These are phyloP conservation scores for Salix brachista DNA, from an alignment of 345 rosid species.

Conservation along the genomic window DNA sequence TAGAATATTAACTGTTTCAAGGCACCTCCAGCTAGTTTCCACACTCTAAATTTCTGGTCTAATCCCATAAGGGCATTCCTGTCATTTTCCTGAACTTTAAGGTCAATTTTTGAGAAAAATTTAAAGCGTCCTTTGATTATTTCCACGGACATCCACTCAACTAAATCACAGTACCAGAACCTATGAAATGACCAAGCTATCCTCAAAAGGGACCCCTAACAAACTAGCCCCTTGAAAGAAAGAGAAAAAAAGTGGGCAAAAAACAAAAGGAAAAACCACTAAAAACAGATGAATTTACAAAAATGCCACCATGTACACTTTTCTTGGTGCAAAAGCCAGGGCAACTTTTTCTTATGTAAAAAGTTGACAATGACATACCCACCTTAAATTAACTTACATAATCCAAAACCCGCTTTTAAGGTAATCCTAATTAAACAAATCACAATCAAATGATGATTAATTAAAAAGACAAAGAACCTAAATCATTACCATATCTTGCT, in stretches of 20 bases:
- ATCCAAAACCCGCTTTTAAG: conserved; percentile 10
- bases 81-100: conserved; percentile 16
- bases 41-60: conserved; percentile 13
- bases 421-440: not conserved
- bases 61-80: conserved; percentile 17
- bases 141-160: not conserved
- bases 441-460: not conserved
- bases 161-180: not conserved
- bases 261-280: not conserved
- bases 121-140: not conserved
- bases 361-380: conserved; percentile 47
- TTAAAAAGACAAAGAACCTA: not conserved
- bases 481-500: conserved; percentile 40
- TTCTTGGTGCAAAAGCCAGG: conserved; percentile 36
- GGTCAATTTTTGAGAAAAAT: not conserved
- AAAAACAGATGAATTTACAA: conserved; percentile 16
- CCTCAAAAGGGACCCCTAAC: conserved; percentile 38
- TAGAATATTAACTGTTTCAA: conserved; percentile 16
- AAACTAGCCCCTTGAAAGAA: conserved; percentile 16
- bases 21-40: conserved; percentile 47
- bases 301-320: conserved; percentile 26
- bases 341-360: conserved; percentile 29
- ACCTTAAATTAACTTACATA: conserved; percentile 28
- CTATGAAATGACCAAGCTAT: conserved; percentile 26
- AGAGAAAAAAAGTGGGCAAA: not conserved